These are phyloP conservation scores for Scheffersomyces stambukii DNA, from an alignment of 1,139 yeast genomes.

Conservation along the genomic window DNA sequence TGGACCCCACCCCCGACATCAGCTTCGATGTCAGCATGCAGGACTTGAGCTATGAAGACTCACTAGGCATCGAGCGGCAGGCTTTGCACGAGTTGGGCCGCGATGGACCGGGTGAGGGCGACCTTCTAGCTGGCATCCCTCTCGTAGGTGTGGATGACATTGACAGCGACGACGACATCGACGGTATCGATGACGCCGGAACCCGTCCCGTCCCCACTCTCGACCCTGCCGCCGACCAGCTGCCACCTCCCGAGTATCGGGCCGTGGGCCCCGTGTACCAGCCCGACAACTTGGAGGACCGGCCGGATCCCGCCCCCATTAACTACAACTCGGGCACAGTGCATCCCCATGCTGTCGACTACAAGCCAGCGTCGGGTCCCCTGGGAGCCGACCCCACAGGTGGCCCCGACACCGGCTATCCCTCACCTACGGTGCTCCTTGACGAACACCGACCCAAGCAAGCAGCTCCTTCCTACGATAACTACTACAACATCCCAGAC, in stretches of 20 bases:
- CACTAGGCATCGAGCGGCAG: conserved; percentile 35
- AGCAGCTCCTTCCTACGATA: conserved; percentile 1
- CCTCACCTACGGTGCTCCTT: conserved; percentile 2
- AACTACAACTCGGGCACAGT: no score
- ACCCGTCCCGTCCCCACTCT: conserved; percentile 3
- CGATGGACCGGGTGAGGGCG: conserved; percentile 2
- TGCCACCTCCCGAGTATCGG: no score
- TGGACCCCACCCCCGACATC: conserved; percentile 20
- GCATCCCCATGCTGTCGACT: no score
- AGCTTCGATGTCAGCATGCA: conserved; percentile 41
- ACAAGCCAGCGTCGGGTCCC: no score
- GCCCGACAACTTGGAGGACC: neutral
- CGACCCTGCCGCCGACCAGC: no score
- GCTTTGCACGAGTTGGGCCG: conserved; percentile 10
- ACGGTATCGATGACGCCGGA: conserved; percentile 3
- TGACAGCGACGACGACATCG: conserved; percentile 7
- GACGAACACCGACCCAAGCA: conserved; percentile 1
- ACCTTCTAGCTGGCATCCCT: conserved; percentile 1
- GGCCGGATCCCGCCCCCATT: neutral
- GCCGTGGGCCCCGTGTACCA: neutral
- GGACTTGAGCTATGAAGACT: conserved; percentile 40
- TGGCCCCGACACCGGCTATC: conserved; percentile 2
- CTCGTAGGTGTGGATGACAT: neutral
- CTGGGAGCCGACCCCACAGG: no score
- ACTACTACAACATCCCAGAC: conserved; percentile 3